phyloP scores from a whole-genome alignment of 2,329 filamentous ascomycete species.

The Ophiostoma tasmaniense region DNA sequence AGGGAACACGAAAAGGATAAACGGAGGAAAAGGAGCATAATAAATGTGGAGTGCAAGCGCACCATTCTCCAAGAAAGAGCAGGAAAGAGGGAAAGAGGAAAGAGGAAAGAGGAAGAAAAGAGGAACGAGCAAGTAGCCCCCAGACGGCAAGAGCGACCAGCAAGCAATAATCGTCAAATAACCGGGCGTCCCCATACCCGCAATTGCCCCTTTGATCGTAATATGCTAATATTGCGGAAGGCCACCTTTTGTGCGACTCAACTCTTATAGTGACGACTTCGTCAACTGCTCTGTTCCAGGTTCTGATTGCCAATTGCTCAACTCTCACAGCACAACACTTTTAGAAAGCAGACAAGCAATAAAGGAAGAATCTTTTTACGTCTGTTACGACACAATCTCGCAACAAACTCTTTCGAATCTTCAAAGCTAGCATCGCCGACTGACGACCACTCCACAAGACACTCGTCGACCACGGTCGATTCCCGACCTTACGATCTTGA shows the following conservation, averaged over 20 bases:
- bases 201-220: neutral
- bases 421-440: neutral
- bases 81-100: neutral
- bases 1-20: neutral
- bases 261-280: conserved; percentile 1
- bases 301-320: neutral
- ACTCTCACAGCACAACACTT: neutral
- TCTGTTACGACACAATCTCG: neutral
- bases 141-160: neutral
- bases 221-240: conserved; percentile 5
- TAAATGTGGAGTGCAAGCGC: conserved; percentile 1
- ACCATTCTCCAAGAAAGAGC: conserved; percentile 1
- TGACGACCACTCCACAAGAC: neutral
- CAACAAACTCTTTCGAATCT: neutral
- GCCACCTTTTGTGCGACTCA: neutral
- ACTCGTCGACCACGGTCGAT: neutral
- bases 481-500: neutral
- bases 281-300: neutral
- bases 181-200: neutral
- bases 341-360: neutral
- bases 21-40: neutral
- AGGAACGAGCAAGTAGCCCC: neutral
- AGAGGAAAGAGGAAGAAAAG: neutral
- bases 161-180: neutral
- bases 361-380: neutral